Percentiles rank a stretch among this genome's conserved stretches.
phyloP scores from a whole-genome alignment of 805 yeast species.

The Blastobotrys muscicola region DNA sequence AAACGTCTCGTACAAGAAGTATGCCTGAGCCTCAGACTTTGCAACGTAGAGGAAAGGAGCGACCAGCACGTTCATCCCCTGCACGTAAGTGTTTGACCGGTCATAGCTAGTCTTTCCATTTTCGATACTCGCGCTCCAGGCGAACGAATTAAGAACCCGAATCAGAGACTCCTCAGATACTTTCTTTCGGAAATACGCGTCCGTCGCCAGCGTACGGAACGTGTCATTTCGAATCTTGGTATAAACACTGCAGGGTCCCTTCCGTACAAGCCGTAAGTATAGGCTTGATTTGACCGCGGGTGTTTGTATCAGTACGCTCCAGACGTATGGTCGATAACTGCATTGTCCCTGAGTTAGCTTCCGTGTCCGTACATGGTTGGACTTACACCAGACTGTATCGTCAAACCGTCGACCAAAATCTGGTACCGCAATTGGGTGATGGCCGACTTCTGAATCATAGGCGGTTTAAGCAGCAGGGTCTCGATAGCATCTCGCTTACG shows the following conservation, averaged over 20 bases:
- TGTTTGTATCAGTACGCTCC: conserved; percentile 67
- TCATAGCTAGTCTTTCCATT: conserved; percentile 14
- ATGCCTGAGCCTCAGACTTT: conserved; percentile 80
- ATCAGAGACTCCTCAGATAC: conserved; percentile 65
- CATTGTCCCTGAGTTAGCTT: conserved; percentile 33
- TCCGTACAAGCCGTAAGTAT: conserved; percentile 44
- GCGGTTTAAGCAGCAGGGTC: conserved; percentile 31
- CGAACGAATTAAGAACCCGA: conserved; percentile 64
- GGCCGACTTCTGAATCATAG: conserved; percentile 37
- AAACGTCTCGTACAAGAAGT: conserved; percentile 54
- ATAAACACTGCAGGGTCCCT: conserved; percentile 51
- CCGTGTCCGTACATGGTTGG: neutral
- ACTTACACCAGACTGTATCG: conserved; percentile 10
- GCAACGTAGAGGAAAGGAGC: conserved; percentile 76
- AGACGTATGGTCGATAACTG: conserved; percentile 64
- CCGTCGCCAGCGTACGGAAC: conserved; percentile 74
- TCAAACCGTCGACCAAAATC: conserved; percentile 40
- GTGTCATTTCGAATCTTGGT: conserved; percentile 77
- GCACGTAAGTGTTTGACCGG: conserved; percentile 53
- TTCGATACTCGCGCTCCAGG: conserved; percentile 28
- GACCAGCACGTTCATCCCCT: conserved; percentile 78
- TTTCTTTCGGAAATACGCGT: conserved; percentile 47
- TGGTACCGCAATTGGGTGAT: conserved; percentile 45
- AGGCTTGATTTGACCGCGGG: conserved; percentile 46
- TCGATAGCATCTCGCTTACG: conserved; percentile 47